These are phyloP conservation scores for Rickenella mellea DNA, from an alignment of 768 basidiomycete genomes.

Conservation along the genomic window DNA sequence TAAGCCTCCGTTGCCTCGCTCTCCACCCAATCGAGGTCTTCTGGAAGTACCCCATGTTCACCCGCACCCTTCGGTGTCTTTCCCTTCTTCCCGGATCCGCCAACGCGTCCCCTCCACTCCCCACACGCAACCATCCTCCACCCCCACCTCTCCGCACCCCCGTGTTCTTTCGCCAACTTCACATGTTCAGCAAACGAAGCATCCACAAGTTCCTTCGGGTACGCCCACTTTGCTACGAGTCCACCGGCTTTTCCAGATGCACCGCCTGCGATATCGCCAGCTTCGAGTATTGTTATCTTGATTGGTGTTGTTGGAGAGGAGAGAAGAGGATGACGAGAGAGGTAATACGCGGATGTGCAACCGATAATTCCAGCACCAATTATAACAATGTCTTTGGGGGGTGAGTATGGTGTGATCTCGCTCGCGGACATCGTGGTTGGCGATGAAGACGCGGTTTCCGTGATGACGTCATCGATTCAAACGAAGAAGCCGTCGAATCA, in stretches of 20 bases:
- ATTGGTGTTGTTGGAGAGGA: conserved; percentile 19
- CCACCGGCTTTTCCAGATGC: conserved; percentile 83
- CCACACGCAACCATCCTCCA: conserved; percentile 71
- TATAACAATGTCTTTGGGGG: conserved; percentile 58
- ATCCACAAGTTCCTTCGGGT: conserved; percentile 56
- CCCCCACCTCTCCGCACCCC: conserved; percentile 70
- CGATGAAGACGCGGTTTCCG: no score
- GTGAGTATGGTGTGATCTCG: no score
- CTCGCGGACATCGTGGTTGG: no score
- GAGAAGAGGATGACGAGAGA: conserved; percentile 48
- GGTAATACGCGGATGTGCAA: conserved; percentile 74
- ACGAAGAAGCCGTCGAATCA: no score
- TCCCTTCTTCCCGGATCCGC: conserved; percentile 14
- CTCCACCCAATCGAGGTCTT: conserved; percentile 24
- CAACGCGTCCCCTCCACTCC: conserved; percentile 61
- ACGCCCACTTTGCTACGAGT: conserved; percentile 81
- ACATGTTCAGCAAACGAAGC: conserved; percentile 72
- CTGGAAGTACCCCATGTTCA: conserved; percentile 15
- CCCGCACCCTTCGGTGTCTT: conserved; percentile 1
- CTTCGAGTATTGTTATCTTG: conserved; percentile 59
- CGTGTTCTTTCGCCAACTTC: conserved; percentile 57
- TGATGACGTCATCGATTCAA: no score
- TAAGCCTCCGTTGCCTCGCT: conserved; percentile 53
- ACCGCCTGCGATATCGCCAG: conserved; percentile 70
- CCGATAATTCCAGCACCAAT: conserved; percentile 87